Evolutionary conservation across 2,329 filamentous ascomycete genomes (phyloP).

Genomic region (Diplodia mutila): DNA sequence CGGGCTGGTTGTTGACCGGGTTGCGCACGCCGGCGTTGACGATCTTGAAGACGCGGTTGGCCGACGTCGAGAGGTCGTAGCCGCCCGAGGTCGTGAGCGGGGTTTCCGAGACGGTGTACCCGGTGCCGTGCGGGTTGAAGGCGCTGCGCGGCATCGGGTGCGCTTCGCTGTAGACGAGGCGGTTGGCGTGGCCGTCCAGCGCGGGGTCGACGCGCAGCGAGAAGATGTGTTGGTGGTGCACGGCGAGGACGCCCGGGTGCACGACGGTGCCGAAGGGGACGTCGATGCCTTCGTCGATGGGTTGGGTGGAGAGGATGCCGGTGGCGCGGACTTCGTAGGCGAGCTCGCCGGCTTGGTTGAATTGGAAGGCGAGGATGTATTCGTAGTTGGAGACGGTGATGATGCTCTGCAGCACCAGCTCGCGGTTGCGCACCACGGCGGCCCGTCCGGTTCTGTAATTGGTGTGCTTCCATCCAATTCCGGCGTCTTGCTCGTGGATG

Average conservation of each 20-base stretch:
- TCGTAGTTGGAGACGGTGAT: slow-evolving; percentile 75
- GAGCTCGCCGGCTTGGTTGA: slow-evolving; percentile 71
- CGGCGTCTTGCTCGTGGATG: slow-evolving; percentile 71
- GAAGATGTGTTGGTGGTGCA: slow-evolving; percentile 79
- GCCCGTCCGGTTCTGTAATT: slow-evolving; percentile 70
- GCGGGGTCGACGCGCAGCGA: slow-evolving; percentile 53
- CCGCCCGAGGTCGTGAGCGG: slow-evolving; percentile 53
- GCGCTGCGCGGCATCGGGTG: slow-evolving; percentile 62
- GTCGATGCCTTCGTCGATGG: slow-evolving; percentile 66
- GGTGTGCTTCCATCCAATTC: slow-evolving; percentile 72
- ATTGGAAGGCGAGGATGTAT: slow-evolving; percentile 72
- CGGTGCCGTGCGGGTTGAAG: slow-evolving; percentile 60
- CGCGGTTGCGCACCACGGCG: slow-evolving; percentile 65
- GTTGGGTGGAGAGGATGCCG: slow-evolving; percentile 68
- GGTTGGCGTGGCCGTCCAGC: slow-evolving; percentile 52
- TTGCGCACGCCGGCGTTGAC: slow-evolving; percentile 51
- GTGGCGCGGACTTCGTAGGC: slow-evolving; percentile 71
- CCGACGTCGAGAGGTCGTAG: slow-evolving; percentile 52
- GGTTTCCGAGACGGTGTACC: slow-evolving; percentile 53
- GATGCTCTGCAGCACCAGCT: slow-evolving; percentile 70
- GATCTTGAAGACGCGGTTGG: slow-evolving; percentile 55
- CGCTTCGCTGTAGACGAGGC: slow-evolving; percentile 56
- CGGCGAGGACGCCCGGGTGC: slow-evolving; percentile 69
- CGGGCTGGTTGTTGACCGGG: slow-evolving; percentile 52
- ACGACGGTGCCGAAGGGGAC: slow-evolving; percentile 71